Evolutionary conservation across 2,329 filamentous ascomycete genomes (phyloP), one percentile per base, ranked within the genome.

Genomic region (Fusarium buharicum): DNA sequence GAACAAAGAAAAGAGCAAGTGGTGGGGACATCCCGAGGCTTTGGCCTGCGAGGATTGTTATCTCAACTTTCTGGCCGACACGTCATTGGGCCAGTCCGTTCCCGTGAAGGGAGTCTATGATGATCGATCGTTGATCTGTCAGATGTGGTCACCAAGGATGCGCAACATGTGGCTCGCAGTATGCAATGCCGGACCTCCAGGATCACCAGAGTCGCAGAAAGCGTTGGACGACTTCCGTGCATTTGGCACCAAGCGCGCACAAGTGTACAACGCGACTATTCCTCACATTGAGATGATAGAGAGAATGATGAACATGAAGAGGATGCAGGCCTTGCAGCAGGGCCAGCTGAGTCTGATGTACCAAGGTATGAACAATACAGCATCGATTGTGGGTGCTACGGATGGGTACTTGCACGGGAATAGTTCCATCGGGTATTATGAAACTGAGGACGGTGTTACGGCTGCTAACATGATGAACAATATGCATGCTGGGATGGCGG

Each of bases 101-200:
- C 65, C 69, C 0, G 55, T 76, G 36, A 71, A 73, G 13, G 66
- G 45, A 1, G 56, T 51, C 1, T 56, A 62, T 6, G 67, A 75
- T 11, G 59, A 71, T 12, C 63, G 67, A 0, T 37, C 62, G 2
- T 59, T 71, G 6, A 74, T 75, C 34, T 78, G 77, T 43, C 73
- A 74, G 30, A 66, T 78, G 6, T 78, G 75, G 72, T 76, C 75
- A 3, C 72, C 72, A 1, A 72, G 76, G 6, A 78, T 78, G 75
- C 75, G 77, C n/a, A 63, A 44, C 1, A 69, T 75, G 62, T 78
- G 73, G 69, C 59, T 67, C 3, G 59, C 66, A 10, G 68, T 49
- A 1, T 77, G 74, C 46, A 61, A 54, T 0, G 70, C 69, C 1
- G 72, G 73, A 2, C 43, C 50, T 0, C 65, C 70, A 0, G 72